Conservation (phyloP, 805 yeast genomes). For the Suhomyces kilbournensis region DNA sequence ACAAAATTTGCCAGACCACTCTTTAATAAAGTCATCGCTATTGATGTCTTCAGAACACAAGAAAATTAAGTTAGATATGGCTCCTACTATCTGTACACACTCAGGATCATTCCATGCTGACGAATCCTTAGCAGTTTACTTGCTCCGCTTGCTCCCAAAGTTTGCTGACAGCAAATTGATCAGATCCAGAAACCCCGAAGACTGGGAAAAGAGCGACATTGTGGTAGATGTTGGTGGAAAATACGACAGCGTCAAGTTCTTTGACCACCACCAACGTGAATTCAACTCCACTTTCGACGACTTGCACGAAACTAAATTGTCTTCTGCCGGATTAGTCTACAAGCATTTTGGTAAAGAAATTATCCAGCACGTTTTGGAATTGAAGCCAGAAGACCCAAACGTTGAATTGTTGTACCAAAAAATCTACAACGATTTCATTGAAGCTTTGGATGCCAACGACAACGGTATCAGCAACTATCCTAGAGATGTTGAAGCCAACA, state of each 20-base stretch:
- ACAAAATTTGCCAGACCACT: neutral
- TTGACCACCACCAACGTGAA: constrained; percentile 96
- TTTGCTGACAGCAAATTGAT: constrained; percentile 64
- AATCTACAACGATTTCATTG: constrained; percentile 83
- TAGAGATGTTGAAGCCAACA: constrained; percentile 49
- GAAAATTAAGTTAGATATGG: constrained; percentile 17
- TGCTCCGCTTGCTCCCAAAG: constrained; percentile 71
- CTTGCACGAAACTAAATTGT: constrained; percentile 69
- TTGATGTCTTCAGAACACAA: constrained; percentile 18
- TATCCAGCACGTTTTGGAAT: constrained; percentile 50
- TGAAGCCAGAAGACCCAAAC: constrained; percentile 34
- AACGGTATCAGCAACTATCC: constrained; percentile 79
- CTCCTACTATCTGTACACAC: constrained; percentile 77
- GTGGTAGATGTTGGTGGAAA: constrained; percentile 94
- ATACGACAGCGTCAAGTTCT: constrained; percentile 80
- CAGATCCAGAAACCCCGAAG: constrained; percentile 79
- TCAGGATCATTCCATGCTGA: constrained; percentile 97
- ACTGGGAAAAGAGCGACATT: constrained; percentile 84
- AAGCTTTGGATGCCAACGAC: constrained; percentile 93
- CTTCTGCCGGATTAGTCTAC: constrained; percentile 91
- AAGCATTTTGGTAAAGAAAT: constrained; percentile 79
- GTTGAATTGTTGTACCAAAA: constrained; percentile 67
- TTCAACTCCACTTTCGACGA: constrained; percentile 71
- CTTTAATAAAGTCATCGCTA: neutral
- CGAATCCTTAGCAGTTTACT: constrained; percentile 88